Base-by-base conservation (phyloP, 2,329 filamentous ascomycete genomes). In the Diaporthe citrichinensis region DNA sequence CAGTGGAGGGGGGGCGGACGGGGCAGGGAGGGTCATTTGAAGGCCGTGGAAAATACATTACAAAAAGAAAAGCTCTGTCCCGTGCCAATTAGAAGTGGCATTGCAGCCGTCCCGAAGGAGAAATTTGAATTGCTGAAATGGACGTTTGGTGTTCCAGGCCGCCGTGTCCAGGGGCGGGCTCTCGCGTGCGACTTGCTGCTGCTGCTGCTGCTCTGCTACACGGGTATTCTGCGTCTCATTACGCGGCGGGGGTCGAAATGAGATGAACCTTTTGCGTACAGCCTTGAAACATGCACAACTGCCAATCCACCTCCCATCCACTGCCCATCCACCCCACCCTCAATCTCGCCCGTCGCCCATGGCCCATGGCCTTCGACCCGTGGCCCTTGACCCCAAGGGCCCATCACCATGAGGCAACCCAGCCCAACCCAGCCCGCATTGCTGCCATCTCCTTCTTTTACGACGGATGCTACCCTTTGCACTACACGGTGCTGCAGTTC, bases 221-320 rank as follows among this genome's bases (percentile, higher is more conserved):
- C 46, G 65, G 65, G 49, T 55, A 55, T 69, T 41, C 65, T 69
- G 65, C 65, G 49, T 69, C 65, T 69, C 65, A 69, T 69, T 69
- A 69, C 65, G 65, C 65, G 65, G 65, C 65, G 65, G 65, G 65
- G 65, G 49, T 69, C n/a, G 65, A 69, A 69, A 69, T 69, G 65
- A 69, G 65, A 69, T 31, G 65, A 69, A 69, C 65, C 46, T 69
- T 68, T 69, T 69, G 65, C 65, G 34, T 69, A 28, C 49, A 20
- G 46, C 46, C 34, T 53, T 69, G 65, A 69, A 69, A 69, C 65
- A 69, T 69, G 65, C 49, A 69, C 65, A 39, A 69, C 46, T 55
- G 65, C 65, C 46, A 28, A 15, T 69, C 65, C 65, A 55, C 65
- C 65, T 20, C 28, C 28, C 23, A 25, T 65, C 61, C 61, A 65